Conservation (phyloP, 2,329 filamentous ascomycete genomes). For the Thermoascus crustaceus region DNA sequence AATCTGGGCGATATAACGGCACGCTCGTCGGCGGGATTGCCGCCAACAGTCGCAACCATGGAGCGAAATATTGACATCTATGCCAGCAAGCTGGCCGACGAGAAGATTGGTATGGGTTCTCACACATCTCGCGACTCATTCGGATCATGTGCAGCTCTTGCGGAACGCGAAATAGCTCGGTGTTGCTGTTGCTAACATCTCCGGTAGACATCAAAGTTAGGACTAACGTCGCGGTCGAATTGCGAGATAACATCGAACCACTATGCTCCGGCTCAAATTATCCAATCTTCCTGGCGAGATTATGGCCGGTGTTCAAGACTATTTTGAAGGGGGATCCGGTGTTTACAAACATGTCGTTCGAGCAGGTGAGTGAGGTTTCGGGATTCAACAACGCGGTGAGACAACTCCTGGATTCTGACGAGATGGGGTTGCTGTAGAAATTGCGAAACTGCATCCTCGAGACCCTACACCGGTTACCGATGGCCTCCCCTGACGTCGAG, state of each 20-base stretch:
- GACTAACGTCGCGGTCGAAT: slow-evolving; percentile 70
- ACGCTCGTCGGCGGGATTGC: slow-evolving; percentile 15
- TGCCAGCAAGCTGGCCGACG: slow-evolving; percentile 41
- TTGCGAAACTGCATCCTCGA: slow-evolving; percentile 89
- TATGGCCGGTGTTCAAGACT: slow-evolving; percentile 82
- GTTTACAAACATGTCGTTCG: slow-evolving; percentile 80
- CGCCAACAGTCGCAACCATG: slow-evolving; percentile 22
- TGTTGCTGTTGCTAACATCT: slow-evolving; percentile 4
- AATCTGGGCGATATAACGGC: slow-evolving; percentile 13
- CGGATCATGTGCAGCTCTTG: not conserved
- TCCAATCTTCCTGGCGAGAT: slow-evolving; percentile 68
- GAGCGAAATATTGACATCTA: slow-evolving; percentile 44
- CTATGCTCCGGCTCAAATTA: slow-evolving; percentile 77
- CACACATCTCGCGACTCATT: not conserved
- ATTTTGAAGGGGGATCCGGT: slow-evolving; percentile 79
- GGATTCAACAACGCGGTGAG: not conserved
- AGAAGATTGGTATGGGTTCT: slow-evolving; percentile 37
- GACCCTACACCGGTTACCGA: slow-evolving; percentile 80
- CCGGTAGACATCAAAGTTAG: slow-evolving; percentile 68
- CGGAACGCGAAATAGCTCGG: slow-evolving; percentile 4
- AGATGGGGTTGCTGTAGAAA: slow-evolving; percentile 49
- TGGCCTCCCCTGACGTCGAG: slow-evolving; percentile 71
- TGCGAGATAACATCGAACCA: slow-evolving; percentile 81
- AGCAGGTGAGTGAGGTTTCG: slow-evolving; percentile 57
- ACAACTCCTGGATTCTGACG: not conserved